Evolutionary conservation across 352 stramenopile genomes (phyloP), one percentile per base, ranked within the genome.

Genomic region (Globisporangium carolinianum): DNA sequence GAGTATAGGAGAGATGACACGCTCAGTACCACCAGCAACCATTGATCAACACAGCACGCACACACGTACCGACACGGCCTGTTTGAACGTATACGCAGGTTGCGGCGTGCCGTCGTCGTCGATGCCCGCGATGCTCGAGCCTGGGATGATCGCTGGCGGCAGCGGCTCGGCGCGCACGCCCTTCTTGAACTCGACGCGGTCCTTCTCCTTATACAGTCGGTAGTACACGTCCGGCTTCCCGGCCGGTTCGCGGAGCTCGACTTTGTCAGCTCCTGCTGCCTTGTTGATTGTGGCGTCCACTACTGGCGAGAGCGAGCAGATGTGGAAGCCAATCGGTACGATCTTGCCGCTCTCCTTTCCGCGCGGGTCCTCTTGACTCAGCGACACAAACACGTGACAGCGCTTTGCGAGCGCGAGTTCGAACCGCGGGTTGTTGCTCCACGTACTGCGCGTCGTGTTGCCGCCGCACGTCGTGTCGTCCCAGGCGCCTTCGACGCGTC

Each of bases 401-500:
- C 73, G 75, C 37, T 88, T 70, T 42, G 87, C 67, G 1, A 97
- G 50, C 18, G 68, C 59, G 5, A 97, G 58, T 36, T 91, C 77
- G 51, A 92, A 94, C 39, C 78, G 86, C 0, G 88, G 88, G 32
- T 97, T 97, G 52, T 88, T 91, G 37, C 87, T 74, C 86, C 88
- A 96, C 0, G 88, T 96, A n/a, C 65, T 89, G 57, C 91, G 87
- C 0, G 69, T 87, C 0, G 69, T 81, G 59, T 95, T 95, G 11
- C 86, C 83, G 17, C 84, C 87, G 51, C 76, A 88, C n/a, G 69
- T 91, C 1, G 56, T 50, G 60, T 94, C 79, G 45, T 87, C 86
- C 87, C 87, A 96, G 39, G 65, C 73, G 0, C 86, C 86, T 69
- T 90, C 68, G 0, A 89, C 75, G 0, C 86, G 75, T 48, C 85